These are phyloP conservation scores for Ogataea minuta DNA, from an alignment of 805 yeast species.

Conservation along the genomic window DNA sequence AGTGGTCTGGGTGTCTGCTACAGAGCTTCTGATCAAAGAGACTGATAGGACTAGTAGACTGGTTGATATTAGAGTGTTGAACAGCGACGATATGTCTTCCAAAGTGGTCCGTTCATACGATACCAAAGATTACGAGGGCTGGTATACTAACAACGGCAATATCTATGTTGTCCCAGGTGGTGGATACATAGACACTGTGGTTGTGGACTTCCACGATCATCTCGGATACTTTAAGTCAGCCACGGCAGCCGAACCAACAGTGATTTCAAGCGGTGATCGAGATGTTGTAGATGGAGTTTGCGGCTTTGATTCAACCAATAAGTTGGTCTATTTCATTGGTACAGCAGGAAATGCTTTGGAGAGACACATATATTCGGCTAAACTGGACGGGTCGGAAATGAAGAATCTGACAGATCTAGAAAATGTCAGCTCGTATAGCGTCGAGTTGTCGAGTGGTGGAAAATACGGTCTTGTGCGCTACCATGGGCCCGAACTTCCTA, in stretches of 20 bases:
- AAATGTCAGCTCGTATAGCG: constrained; percentile 45
- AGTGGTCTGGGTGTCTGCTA: constrained; percentile 54
- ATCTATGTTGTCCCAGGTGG: constrained; percentile 39
- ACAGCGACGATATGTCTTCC: constrained; percentile 32
- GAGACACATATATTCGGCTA: constrained; percentile 56
- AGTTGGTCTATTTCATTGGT: constrained; percentile 53
- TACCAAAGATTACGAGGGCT: constrained; percentile 48
- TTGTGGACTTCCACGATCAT: constrained; percentile 57
- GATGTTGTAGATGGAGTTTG: constrained; percentile 51
- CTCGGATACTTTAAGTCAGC: constrained; percentile 57
- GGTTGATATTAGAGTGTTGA: constrained; percentile 48
- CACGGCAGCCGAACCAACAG: constrained; percentile 39
- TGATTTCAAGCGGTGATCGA: constrained; percentile 47
- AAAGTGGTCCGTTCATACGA: constrained; percentile 42
- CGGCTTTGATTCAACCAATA: constrained; percentile 45
- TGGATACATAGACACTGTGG: constrained; percentile 67
- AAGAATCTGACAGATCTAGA: constrained; percentile 33
- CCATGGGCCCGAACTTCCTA: constrained; percentile 49
- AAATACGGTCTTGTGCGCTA: constrained; percentile 48
- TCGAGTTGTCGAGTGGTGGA: constrained; percentile 56
- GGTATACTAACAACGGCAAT: constrained; percentile 46
- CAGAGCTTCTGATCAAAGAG: constrained; percentile 53
- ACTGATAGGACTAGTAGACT: constrained; percentile 61
- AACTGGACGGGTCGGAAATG: constrained; percentile 31
- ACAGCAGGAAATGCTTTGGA: constrained; percentile 55